Base-by-base conservation (phyloP, 2,329 filamentous ascomycete species). In the Fusarium redolens region DNA sequence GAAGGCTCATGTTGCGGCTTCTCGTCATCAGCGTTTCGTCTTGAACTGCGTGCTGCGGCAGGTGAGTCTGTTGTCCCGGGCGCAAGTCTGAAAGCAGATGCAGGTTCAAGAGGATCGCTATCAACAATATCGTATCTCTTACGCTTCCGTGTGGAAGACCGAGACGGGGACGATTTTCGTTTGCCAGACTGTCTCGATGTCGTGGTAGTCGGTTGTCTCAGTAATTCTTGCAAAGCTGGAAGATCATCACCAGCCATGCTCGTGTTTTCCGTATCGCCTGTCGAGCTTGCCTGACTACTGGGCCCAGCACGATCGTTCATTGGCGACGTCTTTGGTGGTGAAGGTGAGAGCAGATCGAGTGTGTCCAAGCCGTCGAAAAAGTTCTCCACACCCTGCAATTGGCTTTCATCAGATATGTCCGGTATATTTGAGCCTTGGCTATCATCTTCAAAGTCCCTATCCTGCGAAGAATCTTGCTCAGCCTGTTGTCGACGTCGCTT, bases 381-480 rank as follows among this genome's bases (percentile, higher is more conserved):
- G 7, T 72, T 57, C 20, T 70, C 71, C 48, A 68, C 59, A 38
- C 64, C 57, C 47, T 66, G 74, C 22, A 67, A n/a, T 56, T 84
- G 82, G 54, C 81, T 84, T 25, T 84, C 82, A 31, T 82, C 81
- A 2, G 78, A 78, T 25, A 79, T 71, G 5, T 80, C 76, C 11
- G 75, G 79, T 8, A 75, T 67, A 13, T 69, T 69, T 5, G 79
- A 83, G 35, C 82, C 81, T 69, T 89, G 87, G 63, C 85, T 89
- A 33, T 86, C 85, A 6, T 88, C 84, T 58, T 86, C 81, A 54
- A 88, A 89, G 10, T 88, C 86, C 57, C 83, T 81, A 59, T 89
- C 87, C 68, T 86, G 85, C 9, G 67, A 73, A 0, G 83, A 83
- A 43, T 87, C 85, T 65, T 86, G 84, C 0, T 84, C 86, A 61